Conservation (phyloP, 768 basidiomycete species). For the Lentinula lateritia region DNA sequence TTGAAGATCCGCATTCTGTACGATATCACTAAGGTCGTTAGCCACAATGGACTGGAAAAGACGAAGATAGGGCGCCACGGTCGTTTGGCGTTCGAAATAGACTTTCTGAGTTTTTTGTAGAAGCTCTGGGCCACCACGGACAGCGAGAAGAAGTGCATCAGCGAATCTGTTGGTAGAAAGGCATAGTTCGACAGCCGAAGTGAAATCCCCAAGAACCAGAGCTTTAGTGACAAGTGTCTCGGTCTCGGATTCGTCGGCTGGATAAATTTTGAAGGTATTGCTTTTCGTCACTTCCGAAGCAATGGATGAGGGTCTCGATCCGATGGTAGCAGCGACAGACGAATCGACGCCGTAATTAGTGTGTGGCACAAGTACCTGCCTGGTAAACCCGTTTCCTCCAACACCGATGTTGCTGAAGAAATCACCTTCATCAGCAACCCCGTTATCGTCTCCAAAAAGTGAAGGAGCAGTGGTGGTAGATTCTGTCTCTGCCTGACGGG, state of each 20-base stretch:
- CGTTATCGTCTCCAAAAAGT: constrained; percentile 79
- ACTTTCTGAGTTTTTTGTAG: constrained; percentile 85
- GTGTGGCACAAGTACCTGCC: constrained; percentile 64
- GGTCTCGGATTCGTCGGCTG: constrained; percentile 77
- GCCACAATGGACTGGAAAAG: constrained; percentile 93
- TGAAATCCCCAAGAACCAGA: constrained; percentile 93
- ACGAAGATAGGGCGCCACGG: constrained; percentile 78
- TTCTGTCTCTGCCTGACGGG: constrained; percentile 58
- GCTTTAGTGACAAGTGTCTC: constrained; percentile 90
- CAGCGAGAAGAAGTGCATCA: constrained; percentile 91
- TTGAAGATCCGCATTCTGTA: constrained; percentile 89
- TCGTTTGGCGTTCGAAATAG: constrained; percentile 83
- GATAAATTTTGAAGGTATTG: constrained; percentile 89
- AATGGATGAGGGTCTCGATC: constrained; percentile 84
- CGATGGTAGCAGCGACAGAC: constrained; percentile 90
- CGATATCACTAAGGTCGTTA: constrained; percentile 87
- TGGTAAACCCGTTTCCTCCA: constrained; percentile 30
- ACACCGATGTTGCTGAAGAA: constrained; percentile 71
- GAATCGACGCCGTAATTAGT: constrained; percentile 78
- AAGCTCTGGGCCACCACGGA: constrained; percentile 84
- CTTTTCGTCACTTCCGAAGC: constrained; percentile 69
- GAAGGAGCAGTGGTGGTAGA: constrained; percentile 83
- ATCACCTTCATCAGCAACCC: constrained; percentile 64
- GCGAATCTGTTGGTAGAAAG: constrained; percentile 86
- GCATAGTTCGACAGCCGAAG: constrained; percentile 86